Conservation (phyloP, 75 land plant species). For the Sequoiadendron giganteum region DNA sequence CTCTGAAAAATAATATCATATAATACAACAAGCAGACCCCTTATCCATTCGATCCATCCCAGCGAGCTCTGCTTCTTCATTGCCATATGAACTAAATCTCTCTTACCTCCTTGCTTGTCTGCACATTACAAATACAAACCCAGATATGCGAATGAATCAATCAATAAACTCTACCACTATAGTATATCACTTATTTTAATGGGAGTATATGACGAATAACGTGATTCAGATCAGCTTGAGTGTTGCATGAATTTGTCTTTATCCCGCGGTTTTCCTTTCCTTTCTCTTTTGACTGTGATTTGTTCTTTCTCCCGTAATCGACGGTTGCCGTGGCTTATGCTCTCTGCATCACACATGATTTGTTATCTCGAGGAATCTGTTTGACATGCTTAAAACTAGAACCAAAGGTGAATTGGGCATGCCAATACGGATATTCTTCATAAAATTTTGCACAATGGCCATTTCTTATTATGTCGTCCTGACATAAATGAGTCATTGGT, state of each 20-base stretch:
- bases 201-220: background rate
- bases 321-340: no score
- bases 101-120: background rate
- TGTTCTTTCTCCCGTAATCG: background rate
- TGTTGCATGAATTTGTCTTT: background rate
- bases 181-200: no score
- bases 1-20: conserved; percentile 79
- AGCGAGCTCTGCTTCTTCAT: conserved; percentile 25
- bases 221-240: background rate
- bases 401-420: no score
- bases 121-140: background rate
- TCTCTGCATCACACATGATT: no score
- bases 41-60: conserved; percentile 83
- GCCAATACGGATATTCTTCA: no score
- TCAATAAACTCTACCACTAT: background rate
- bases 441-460: no score
- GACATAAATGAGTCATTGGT: no score
- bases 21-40: conserved; percentile 49
- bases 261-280: background rate
- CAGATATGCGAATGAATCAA: background rate
- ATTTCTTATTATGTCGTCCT: no score
- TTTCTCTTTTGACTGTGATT: background rate
- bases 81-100: background rate
- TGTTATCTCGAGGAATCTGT: no score
- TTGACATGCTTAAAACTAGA: no score